Evolutionary conservation across 2,329 filamentous ascomycete genomes (phyloP).

Genomic region (Exophiala xenobiotica): DNA sequence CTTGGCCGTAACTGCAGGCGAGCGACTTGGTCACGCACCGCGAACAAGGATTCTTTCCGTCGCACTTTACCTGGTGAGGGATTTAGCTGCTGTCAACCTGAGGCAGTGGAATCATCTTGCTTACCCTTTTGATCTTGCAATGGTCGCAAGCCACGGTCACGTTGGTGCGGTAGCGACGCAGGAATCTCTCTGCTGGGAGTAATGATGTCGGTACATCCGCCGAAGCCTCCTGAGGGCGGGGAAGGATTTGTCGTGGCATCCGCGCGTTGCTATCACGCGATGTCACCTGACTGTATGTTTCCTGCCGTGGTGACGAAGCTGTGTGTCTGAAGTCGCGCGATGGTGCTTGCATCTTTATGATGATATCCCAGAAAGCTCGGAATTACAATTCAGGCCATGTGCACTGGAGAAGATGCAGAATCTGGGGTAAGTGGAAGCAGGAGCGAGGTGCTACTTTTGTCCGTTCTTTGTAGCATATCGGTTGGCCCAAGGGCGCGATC

Average conservation of each 20-base stretch:
- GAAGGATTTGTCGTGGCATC: neutral
- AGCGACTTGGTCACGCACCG: slow-evolving; percentile 32
- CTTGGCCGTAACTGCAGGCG: slow-evolving; percentile 8
- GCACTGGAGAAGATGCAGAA: neutral
- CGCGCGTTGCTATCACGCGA: neutral
- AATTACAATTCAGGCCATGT: neutral
- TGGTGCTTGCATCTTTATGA: neutral
- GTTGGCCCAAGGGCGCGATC: too few species aligned
- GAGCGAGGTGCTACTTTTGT: too few species aligned
- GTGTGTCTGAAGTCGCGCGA: neutral
- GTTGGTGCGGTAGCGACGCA: slow-evolving; percentile 38
- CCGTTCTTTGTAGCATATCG: too few species aligned
- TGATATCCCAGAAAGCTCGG: neutral
- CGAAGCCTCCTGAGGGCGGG: neutral
- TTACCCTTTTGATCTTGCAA: slow-evolving; percentile 43
- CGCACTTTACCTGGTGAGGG: slow-evolving; percentile 38
- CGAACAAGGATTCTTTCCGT: slow-evolving; percentile 43
- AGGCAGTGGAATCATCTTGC: too few species aligned
- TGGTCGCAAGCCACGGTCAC: slow-evolving; percentile 47
- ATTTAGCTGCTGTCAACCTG: too few species aligned
- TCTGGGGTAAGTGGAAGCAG: too few species aligned
- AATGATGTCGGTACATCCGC: neutral
- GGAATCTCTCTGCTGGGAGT: neutral
- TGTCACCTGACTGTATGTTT: neutral
- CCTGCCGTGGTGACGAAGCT: neutral